Evolutionary conservation across 257 asterid genomes (phyloP).

Genomic region (Fraxinus anomala): DNA sequence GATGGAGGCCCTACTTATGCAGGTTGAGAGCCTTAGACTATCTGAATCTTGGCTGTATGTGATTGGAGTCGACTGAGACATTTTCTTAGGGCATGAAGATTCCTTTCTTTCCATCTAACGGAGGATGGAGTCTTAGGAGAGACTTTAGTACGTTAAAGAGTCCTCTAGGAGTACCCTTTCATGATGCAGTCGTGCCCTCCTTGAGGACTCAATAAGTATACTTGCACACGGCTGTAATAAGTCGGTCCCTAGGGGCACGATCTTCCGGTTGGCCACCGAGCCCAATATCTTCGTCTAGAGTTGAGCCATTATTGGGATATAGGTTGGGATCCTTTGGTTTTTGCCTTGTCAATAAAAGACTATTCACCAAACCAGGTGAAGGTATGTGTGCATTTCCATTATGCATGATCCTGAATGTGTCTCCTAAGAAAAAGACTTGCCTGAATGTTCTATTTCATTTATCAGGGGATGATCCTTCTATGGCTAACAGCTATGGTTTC

Average conservation of each 20-base stretch:
- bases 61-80: no score
- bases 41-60: no score
- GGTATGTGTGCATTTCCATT: background rate
- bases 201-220: background rate
- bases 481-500: conserved; percentile 70
- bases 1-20: no score
- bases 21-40: no score
- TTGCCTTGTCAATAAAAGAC: background rate
- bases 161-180: no score
- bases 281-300: background rate
- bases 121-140: no score
- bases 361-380: background rate
- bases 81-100: no score
- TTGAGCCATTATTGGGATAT: background rate
- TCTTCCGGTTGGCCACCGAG: background rate
- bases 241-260: background rate
- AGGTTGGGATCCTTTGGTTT: background rate
- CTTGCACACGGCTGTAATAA: background rate
- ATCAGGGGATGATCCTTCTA: conserved; percentile 56
- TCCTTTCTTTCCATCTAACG: no score
- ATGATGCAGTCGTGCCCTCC: no score
- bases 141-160: no score
- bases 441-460: conserved; percentile 6
- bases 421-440: background rate
- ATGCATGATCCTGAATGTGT: no score